Evolutionary conservation across 1,284 basidiomycete species (phyloP).

Genomic region (Papiliotrema laurentii): DNA sequence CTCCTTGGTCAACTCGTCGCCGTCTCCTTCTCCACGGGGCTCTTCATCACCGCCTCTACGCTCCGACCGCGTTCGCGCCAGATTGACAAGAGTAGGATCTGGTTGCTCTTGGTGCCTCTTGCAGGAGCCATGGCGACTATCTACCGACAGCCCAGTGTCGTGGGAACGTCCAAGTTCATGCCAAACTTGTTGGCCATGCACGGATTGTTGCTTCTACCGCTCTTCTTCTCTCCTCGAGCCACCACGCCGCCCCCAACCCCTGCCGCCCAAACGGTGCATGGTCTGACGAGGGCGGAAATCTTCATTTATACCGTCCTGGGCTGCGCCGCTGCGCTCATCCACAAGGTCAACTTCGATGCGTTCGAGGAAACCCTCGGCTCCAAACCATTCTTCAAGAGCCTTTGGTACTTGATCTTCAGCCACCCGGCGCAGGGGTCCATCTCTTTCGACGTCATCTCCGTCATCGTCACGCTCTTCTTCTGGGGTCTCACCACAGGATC

Average conservation of each 20-base stretch:
- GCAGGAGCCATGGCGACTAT: slow-evolving; percentile 55
- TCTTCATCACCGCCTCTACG: slow-evolving; percentile 61
- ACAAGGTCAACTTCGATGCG: slow-evolving; percentile 42
- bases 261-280: background rate
- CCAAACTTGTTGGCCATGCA: slow-evolving; percentile 64
- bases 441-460: slow-evolving; percentile 62
- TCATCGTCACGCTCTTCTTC: slow-evolving; percentile 16
- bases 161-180: slow-evolving; percentile 53
- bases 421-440: slow-evolving; percentile 65
- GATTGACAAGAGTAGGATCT: slow-evolving; percentile 5
- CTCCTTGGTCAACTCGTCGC: slow-evolving; percentile 69
- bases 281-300: background rate
- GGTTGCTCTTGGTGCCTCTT: slow-evolving; percentile 51
- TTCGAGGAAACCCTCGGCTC: slow-evolving; percentile 14
- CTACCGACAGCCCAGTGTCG: slow-evolving; percentile 54
- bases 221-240: slow-evolving; percentile 35
- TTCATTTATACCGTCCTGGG: slow-evolving; percentile 49
- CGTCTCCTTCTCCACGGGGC: slow-evolving; percentile 62
- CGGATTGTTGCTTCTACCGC: slow-evolving; percentile 56
- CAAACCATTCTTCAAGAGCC: slow-evolving; percentile 5
- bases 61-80: slow-evolving; percentile 39
- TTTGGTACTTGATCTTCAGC: slow-evolving; percentile 46
- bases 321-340: slow-evolving; percentile 45
- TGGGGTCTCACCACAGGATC: slow-evolving; percentile 40
- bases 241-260: slow-evolving; percentile 1